Evolutionary conservation across 2,329 filamentous ascomycete genomes (phyloP), one percentile per base, ranked within the genome.

Genomic region (Aspergillus floridensis): DNA sequence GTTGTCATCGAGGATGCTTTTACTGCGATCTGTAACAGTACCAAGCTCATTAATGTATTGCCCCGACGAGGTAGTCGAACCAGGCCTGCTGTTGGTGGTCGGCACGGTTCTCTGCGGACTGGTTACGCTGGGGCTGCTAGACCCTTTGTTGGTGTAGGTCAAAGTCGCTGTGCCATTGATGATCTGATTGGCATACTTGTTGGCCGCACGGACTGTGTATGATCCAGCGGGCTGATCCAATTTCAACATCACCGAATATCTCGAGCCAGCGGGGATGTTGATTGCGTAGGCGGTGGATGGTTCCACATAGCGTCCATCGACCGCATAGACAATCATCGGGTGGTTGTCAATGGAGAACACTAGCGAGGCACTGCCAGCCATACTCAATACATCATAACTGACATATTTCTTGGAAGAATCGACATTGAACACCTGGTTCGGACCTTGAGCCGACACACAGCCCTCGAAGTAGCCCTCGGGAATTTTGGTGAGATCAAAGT

Each of bases 301-400:
- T 46, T 76, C 68, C 14, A 81, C 72, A 57, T 75, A 80, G 24
- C 71, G 68, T 1, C 79, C 79, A 57, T 81, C 79, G 21, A 76
- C 70, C 12, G 75, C 77, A 53, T 80, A 81, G 7, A 81, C 66
- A 57, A 71, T 77, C 70, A 81, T 72, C 2, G 73, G 70, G 59
- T 80, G 78, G 49, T 76, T 72, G 60, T 81, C 79, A 31, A 81
- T 77, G 3, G 77, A 75, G 26, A 76, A 79, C 70, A 61, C 84
- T 65, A 51, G 85, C 66, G 77, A 80, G 51, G 80, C 71, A 26
- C 84, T 77, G 53, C 80, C 77, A 53, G 81, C 76, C 2, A 81
- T 75, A n/a, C 77, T 81, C 58, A 87, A 79, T n/a, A 86, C 66
- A 62, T 86, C 80, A 14, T 87, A 71, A 7, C 82, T 82, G 0